Evolutionary conservation across 345 rosid species (phyloP).

Genomic region (Populus deltoides): DNA sequence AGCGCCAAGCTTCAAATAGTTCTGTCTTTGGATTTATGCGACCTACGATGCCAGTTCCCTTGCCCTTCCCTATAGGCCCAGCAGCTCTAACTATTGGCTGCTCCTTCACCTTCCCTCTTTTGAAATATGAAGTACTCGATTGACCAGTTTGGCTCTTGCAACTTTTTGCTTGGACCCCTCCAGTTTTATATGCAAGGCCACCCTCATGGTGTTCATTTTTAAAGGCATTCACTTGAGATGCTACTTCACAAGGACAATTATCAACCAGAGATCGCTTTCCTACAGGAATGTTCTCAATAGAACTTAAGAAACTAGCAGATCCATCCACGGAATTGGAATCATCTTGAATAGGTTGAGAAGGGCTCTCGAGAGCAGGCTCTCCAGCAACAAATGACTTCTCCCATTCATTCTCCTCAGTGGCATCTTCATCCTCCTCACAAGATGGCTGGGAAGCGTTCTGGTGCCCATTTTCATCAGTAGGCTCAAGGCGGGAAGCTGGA

Average conservation of each 20-base stretch:
- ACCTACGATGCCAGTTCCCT: slow-evolving; percentile 41
- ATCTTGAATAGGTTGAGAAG: slow-evolving; percentile 30
- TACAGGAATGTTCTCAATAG: slow-evolving; percentile 44
- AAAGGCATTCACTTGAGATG: slow-evolving; percentile 33
- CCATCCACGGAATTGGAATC: slow-evolving; percentile 34
- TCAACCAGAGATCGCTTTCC: slow-evolving; percentile 31
- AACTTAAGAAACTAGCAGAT: slow-evolving; percentile 33
- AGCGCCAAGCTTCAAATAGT: slow-evolving; percentile 78
- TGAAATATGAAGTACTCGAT: slow-evolving; percentile 21
- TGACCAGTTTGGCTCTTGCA: slow-evolving; percentile 26
- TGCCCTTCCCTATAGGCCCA: slow-evolving; percentile 33
- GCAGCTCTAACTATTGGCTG: slow-evolving; percentile 26
- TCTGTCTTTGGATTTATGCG: slow-evolving; percentile 61
- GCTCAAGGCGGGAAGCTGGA: slow-evolving; percentile 42
- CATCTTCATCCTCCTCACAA: slow-evolving; percentile 32
- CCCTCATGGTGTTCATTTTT: slow-evolving; percentile 25
- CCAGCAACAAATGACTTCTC: slow-evolving; percentile 25
- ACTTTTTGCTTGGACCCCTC: slow-evolving; percentile 10
- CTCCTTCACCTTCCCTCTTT: slow-evolving; percentile 40
- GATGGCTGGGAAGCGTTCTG: slow-evolving; percentile 43
- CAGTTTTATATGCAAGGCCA: slow-evolving; percentile 13
- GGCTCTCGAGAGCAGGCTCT: slow-evolving; percentile 41
- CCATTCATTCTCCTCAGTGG: slow-evolving; percentile 23
- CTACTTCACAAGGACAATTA: slow-evolving; percentile 37
- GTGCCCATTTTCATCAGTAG: slow-evolving; percentile 63